These are phyloP conservation scores for Sanguinoderma infundibulare DNA, from an alignment of 1,284 basidiomycete genomes.

Conservation along the genomic window DNA sequence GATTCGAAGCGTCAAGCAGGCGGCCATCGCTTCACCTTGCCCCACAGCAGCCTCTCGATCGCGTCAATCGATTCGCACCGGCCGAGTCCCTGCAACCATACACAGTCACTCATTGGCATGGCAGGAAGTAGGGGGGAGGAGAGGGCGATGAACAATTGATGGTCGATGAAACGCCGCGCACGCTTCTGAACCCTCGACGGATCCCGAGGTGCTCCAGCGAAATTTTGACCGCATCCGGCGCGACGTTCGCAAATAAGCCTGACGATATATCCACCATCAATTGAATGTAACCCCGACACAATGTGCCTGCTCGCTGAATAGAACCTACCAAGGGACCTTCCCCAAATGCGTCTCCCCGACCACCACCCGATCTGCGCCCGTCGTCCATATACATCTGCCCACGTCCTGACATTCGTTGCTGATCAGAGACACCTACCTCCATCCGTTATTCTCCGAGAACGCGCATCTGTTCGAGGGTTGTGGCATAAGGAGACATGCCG, in stretches of 20 bases:
- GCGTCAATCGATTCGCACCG: constrained; percentile 48
- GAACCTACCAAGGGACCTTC: constrained; percentile 65
- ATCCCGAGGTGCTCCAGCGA: constrained; percentile 66
- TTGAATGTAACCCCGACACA: not conserved
- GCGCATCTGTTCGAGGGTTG: constrained; percentile 60
- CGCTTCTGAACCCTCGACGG: constrained; percentile 62
- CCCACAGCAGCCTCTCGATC: constrained; percentile 48
- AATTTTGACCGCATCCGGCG: constrained; percentile 64
- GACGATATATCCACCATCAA: not conserved
- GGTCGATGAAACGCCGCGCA: constrained; percentile 62
- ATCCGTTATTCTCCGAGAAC: constrained; percentile 53
- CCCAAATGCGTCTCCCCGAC: constrained; percentile 61
- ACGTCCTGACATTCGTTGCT: constrained; percentile 77
- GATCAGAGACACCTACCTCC: constrained; percentile 62
- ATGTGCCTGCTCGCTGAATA: too few species aligned
- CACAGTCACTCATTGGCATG: not conserved
- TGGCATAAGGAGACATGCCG: constrained; percentile 70
- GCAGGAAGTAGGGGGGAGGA: not conserved
- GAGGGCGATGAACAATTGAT: constrained; percentile 54
- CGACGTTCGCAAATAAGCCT: constrained; percentile 55
- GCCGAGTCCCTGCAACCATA: constrained; percentile 43
- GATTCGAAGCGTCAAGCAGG: not conserved
- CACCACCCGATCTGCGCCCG: constrained; percentile 78
- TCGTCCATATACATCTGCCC: constrained; percentile 56
- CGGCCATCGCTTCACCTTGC: constrained; percentile 55